phyloP scores from a whole-genome alignment of 768 basidiomycete genomes.

The Boletus subcaerulescens region DNA sequence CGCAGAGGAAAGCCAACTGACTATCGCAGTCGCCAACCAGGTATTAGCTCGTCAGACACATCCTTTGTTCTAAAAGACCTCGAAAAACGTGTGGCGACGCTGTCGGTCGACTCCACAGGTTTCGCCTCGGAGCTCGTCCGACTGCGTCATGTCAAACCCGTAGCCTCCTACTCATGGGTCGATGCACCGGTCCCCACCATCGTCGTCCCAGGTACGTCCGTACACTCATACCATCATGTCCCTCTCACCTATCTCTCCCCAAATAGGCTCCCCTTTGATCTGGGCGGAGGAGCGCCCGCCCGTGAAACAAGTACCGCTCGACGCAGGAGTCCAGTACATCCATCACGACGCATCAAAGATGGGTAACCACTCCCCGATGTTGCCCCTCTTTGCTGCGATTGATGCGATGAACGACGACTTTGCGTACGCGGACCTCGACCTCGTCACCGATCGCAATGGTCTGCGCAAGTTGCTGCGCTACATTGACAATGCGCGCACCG shows the following conservation, averaged over 20 bases:
- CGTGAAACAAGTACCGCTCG: conserved; percentile 54
- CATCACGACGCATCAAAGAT: conserved; percentile 59
- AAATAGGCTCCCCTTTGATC: conserved; percentile 53
- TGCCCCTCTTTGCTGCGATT: conserved; percentile 61
- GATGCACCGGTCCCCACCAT: conserved; percentile 44
- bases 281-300: conserved; percentile 49
- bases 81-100: conserved; percentile 13
- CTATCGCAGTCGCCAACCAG: neutral
- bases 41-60: neutral
- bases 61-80: conserved; percentile 27
- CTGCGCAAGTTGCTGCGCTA: conserved; percentile 63
- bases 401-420: conserved; percentile 37
- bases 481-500: conserved; percentile 24
- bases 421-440: conserved; percentile 36
- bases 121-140: conserved; percentile 23
- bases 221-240: neutral
- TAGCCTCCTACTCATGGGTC: conserved; percentile 57
- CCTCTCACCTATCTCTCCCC: neutral
- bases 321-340: conserved; percentile 45
- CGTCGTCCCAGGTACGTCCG: conserved; percentile 50
- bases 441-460: conserved; percentile 63
- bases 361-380: conserved; percentile 35
- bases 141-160: conserved; percentile 39
- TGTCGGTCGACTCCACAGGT: conserved; percentile 10
- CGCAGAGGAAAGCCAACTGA: conserved; percentile 13